These are phyloP conservation scores for Arthrobotrys sphaeroides DNA, from an alignment of 2,329 filamentous ascomycete species.

Conservation along the genomic window DNA sequence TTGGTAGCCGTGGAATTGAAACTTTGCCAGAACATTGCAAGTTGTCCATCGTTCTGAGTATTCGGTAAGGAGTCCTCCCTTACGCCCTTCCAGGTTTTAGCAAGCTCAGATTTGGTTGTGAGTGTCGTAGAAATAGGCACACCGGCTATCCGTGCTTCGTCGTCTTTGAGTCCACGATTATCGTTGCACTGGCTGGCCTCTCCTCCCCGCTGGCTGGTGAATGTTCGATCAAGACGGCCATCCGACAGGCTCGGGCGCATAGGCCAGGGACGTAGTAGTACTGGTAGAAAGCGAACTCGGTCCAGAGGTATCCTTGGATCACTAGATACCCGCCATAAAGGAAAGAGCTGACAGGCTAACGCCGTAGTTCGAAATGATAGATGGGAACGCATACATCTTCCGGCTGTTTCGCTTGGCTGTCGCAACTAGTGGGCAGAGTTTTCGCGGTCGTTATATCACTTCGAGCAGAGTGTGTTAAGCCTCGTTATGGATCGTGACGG, in stretches of 20 bases:
- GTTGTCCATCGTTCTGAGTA: background rate
- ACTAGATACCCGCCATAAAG: background rate
- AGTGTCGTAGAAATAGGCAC: background rate
- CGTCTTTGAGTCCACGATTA: background rate
- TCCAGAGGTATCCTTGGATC: background rate
- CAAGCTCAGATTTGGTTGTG: background rate
- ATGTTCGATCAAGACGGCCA: background rate
- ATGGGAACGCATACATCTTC: slow-evolving; percentile 44
- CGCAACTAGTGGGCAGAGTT: background rate
- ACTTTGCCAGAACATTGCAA: slow-evolving; percentile 30
- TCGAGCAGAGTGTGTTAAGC: background rate
- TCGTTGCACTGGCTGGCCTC: background rate
- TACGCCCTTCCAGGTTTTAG: background rate
- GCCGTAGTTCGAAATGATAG: background rate
- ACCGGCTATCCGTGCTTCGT: background rate
- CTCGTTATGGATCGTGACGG: background rate
- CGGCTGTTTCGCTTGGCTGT: background rate
- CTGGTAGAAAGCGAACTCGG: background rate
- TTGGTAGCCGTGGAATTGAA: slow-evolving; percentile 30
- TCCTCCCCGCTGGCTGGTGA: background rate
- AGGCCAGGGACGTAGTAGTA: background rate
- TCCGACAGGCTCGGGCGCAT: background rate
- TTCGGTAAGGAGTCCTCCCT: background rate
- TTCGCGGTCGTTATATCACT: background rate
- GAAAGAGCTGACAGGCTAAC: background rate